These are phyloP conservation scores for Russula foetens DNA, from an alignment of 768 basidiomycete species.

Conservation along the genomic window DNA sequence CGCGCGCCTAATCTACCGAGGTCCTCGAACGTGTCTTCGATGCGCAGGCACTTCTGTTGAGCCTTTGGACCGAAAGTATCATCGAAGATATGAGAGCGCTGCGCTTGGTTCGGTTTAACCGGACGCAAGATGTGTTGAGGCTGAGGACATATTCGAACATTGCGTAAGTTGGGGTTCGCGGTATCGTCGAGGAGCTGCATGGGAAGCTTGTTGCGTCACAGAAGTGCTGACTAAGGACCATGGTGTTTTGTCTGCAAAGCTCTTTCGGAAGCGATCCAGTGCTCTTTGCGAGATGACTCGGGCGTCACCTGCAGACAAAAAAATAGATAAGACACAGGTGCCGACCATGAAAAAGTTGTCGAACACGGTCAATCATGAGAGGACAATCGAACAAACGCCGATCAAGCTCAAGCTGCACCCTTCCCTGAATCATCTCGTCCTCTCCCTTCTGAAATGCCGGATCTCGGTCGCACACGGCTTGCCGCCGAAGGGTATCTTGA, in stretches of 20 bases:
- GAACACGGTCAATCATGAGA: not conserved
- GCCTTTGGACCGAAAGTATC: constrained; percentile 97
- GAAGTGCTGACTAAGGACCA: constrained; percentile 92
- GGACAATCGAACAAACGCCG: constrained; percentile 92
- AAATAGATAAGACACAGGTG: not conserved
- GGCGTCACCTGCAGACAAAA: constrained; percentile 66
- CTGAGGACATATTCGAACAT: constrained; percentile 54
- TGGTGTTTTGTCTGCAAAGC: constrained; percentile 74
- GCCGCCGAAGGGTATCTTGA: constrained; percentile 91
- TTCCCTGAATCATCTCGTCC: constrained; percentile 78
- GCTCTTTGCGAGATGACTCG: constrained; percentile 95
- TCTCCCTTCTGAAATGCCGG: constrained; percentile 97
- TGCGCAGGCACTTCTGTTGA: constrained; percentile 80
- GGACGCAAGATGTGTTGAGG: no score
- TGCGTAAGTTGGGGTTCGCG: constrained; percentile 67
- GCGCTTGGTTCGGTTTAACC: not conserved
- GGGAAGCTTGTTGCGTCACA: constrained; percentile 91
- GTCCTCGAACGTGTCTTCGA: constrained; percentile 89
- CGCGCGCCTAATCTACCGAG: constrained; percentile 58
- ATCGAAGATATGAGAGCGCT: constrained; percentile 87
- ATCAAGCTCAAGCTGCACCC: constrained; percentile 95
- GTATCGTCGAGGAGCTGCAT: constrained; percentile 95
- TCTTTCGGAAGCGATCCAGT: constrained; percentile 91
- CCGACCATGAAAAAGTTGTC: not conserved
- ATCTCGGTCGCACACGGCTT: constrained; percentile 84